Percentiles rank a stretch among this genome's conserved stretches.
phyloP scores from a whole-genome alignment of 495 filamentous ascomycete genomes.

The Bacidia rubella region DNA sequence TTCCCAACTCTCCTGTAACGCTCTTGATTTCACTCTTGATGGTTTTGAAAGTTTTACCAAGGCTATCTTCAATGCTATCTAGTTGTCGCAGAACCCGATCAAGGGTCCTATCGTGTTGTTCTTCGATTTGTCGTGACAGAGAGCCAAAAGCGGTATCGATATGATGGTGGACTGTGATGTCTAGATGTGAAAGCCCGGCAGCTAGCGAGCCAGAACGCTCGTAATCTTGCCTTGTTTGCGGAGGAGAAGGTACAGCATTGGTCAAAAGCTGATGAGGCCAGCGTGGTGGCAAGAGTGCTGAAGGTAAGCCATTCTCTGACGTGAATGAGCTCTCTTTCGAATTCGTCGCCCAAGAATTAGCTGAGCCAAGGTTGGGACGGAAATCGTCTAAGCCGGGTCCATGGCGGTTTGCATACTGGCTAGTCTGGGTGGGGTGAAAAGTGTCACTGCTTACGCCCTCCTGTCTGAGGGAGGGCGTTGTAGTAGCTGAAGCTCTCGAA shows the following conservation, averaged over 20 bases:
- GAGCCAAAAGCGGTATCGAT: constrained; percentile 13
- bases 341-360: constrained; percentile 14
- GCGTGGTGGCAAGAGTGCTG: constrained; percentile 10
- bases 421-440: not conserved
- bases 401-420: not conserved
- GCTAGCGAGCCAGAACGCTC: constrained; percentile 11
- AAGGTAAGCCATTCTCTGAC: constrained; percentile 5
- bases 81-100: constrained; percentile 13
- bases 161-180: constrained; percentile 19
- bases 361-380: constrained; percentile 1
- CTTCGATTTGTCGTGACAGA: constrained; percentile 13
- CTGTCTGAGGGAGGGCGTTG: not conserved
- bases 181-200: constrained; percentile 13
- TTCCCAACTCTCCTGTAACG: constrained; percentile 8
- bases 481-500: not conserved
- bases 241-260: constrained; percentile 19
- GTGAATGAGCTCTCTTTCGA: constrained; percentile 11
- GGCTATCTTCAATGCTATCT: constrained; percentile 12
- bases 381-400: not conserved
- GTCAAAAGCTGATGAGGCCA: constrained; percentile 11
- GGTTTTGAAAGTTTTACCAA: constrained; percentile 10
- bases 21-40: constrained; percentile 13
- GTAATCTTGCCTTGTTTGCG: constrained; percentile 14
- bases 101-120: constrained; percentile 16
- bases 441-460: not conserved